Percentiles rank a stretch among this genome's conserved stretches.
These are phyloP conservation scores for Pyrenophora teres DNA, from an alignment of 2,329 filamentous ascomycete genomes.

Conservation along the genomic window DNA sequence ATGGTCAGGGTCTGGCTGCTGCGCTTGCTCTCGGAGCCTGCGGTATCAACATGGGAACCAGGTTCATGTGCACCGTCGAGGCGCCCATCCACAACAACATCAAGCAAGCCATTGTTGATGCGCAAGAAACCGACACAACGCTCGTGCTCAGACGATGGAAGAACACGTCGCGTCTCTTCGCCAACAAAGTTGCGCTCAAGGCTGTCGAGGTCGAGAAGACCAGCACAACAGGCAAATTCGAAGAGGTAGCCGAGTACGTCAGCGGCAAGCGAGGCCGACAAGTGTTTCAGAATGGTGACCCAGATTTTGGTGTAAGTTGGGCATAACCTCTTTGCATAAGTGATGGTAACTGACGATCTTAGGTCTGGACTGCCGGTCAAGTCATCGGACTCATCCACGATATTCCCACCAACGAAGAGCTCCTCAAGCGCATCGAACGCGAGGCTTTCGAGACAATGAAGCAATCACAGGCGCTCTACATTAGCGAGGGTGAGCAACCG, in stretches of 20 bases:
- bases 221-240: slow-evolving; percentile 83
- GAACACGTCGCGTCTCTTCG: slow-evolving; percentile 87
- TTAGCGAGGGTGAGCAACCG: slow-evolving; percentile 26
- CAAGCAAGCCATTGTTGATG: slow-evolving; percentile 88
- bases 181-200: slow-evolving; percentile 83
- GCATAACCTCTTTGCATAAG: neutral
- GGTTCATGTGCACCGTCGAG: slow-evolving; percentile 96
- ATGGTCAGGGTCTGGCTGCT: slow-evolving; percentile 89
- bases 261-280: slow-evolving; percentile 88
- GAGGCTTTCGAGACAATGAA: slow-evolving; percentile 52
- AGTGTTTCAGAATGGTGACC: slow-evolving; percentile 91
- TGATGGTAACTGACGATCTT: slow-evolving; percentile 14
- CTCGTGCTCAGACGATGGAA: slow-evolving; percentile 87
- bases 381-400: slow-evolving; percentile 71
- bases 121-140: slow-evolving; percentile 88
- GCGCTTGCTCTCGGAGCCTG: slow-evolving; percentile 87
- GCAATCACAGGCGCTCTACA: slow-evolving; percentile 46
- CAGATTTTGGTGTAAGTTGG: slow-evolving; percentile 70
- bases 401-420: slow-evolving; percentile 54
- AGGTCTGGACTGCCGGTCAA: slow-evolving; percentile 97
- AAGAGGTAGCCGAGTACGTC: slow-evolving; percentile 83
- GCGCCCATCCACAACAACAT: slow-evolving; percentile 91
- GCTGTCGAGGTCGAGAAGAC: slow-evolving; percentile 82
- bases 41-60: slow-evolving; percentile 97
- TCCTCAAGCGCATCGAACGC: slow-evolving; percentile 53